Evolutionary conservation across 371 early-diverging fungal genomes (phyloP), one percentile per base, ranked within the genome.

Genomic region (Actinomortierella ambigua): DNA sequence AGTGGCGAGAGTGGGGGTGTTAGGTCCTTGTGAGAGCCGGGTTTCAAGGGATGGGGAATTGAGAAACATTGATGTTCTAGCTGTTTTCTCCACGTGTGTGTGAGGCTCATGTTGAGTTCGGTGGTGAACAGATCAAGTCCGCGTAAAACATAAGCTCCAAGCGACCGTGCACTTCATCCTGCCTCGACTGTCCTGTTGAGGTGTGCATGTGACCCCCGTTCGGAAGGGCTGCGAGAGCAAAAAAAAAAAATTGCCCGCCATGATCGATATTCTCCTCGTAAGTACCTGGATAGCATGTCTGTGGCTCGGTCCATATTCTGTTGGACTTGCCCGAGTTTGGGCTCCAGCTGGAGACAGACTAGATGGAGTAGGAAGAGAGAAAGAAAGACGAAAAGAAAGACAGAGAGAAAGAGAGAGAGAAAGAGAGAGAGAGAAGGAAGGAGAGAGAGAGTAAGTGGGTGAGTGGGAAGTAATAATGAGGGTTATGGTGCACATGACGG

Each of bases 251-350:
- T 22, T 17, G 29, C 17, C 11, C 17, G 4, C 51, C 34, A 40
- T 40, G 11, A 20, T 40, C 18, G 14, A 44, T n/a, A 44, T 15
- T 5, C 44, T 44, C 44, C 20, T 44, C 20, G 4, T 44, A 14
- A 42, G 24, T 65, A 71, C 73, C 42, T 23, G 20, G 59, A 50
- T 7, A 71, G 50, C 73, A 71, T 65, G 17, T 50, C 41, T 18
- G 56, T 59, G 24, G 63, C 41, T 46, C 75, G 42, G 79, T 75
- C 34, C 40, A 79, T 15, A 57, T 58, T 42, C 85, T 85, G 7
- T 43, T 51, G 13, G 84, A 86, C 53, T 85, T 84, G 50, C 85
- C 85, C 2, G 81, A 85, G 53, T 68, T 84, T 7, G 77, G 78
- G 4, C 59, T 85, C 40, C 66, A 66, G 28, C 66, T 65, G 50